A percentile compares a stretch with the other conserved stretches of the same genome.
Conservation (phyloP, 192 early-diverging fungal species). For the Coemansia guatemalensis region DNA sequence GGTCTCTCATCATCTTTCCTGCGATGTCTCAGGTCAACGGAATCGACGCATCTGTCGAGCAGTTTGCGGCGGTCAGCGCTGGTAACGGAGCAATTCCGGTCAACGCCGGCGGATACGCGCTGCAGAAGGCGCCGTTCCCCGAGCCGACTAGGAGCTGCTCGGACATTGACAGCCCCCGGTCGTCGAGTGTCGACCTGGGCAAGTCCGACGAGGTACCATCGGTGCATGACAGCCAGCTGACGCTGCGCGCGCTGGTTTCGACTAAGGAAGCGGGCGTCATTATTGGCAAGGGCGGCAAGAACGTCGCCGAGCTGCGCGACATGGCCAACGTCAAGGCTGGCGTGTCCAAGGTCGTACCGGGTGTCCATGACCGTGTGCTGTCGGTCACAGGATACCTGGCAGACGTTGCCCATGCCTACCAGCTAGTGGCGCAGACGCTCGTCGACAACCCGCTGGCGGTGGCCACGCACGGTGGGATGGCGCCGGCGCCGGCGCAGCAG, state of each 20-base stretch:
- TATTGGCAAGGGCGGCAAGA: slow-evolving; percentile 85
- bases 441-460: slow-evolving; percentile 72
- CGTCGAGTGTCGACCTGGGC: slow-evolving; percentile 32
- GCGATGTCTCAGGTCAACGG: slow-evolving; percentile 35
- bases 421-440: slow-evolving; percentile 75
- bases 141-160: slow-evolving; percentile 26
- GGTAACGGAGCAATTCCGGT: slow-evolving; percentile 14
- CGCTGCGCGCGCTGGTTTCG: slow-evolving; percentile 86
- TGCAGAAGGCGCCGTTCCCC: slow-evolving; percentile 35
- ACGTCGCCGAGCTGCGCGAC: slow-evolving; percentile 86
- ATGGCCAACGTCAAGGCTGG: slow-evolving; percentile 85
- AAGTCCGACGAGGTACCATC: slow-evolving; percentile 29
- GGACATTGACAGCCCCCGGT: slow-evolving; percentile 25
- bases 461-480: slow-evolving; percentile 41
- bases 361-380: slow-evolving; percentile 83
- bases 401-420: slow-evolving; percentile 81
- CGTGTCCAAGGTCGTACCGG: slow-evolving; percentile 86
- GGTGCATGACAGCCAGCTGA: slow-evolving; percentile 60
- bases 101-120: slow-evolving; percentile 9
- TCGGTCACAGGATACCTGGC: slow-evolving; percentile 70
- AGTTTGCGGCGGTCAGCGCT: slow-evolving; percentile 6
- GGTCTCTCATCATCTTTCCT: background rate
- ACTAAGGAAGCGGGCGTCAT: slow-evolving; percentile 94
- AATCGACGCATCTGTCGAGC: slow-evolving; percentile 15
- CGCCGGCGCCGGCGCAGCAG: slow-evolving; percentile 51